Percentiles rank a stretch among this genome's conserved stretches.
phyloP scores from a whole-genome alignment of 257 asterid genomes.

The Solanum chmielewskii region DNA sequence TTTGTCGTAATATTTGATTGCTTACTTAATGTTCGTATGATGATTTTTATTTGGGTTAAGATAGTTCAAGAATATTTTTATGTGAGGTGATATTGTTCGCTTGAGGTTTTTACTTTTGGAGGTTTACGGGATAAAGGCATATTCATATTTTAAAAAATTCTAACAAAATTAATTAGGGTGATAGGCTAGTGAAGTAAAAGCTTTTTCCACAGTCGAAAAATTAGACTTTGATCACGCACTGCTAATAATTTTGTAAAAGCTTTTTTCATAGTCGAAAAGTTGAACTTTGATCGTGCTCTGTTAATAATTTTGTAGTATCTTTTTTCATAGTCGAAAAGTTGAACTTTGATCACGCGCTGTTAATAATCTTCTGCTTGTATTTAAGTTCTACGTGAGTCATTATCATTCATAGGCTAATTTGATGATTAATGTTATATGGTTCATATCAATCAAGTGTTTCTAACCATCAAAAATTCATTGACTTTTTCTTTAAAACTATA shows the following conservation, averaged over 20 bases:
- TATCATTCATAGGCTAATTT: background rate
- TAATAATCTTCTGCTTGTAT: background rate
- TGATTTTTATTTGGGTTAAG: background rate
- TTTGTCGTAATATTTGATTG: too few species aligned
- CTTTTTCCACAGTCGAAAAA: too few species aligned
- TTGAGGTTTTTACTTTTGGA: background rate
- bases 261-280: background rate
- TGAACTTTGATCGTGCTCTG: background rate
- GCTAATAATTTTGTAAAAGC: background rate
- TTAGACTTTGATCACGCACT: background rate
- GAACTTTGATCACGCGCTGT: accelerated
- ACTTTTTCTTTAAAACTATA: background rate
- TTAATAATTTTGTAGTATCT: background rate
- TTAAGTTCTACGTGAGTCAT: background rate
- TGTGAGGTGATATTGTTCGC: background rate
- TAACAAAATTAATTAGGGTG: background rate
- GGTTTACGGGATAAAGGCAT: too few species aligned
- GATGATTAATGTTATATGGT: background rate
- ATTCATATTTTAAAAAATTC: too few species aligned
- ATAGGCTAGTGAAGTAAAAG: background rate
- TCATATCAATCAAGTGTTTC: background rate
- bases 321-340: background rate
- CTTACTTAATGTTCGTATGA: too few species aligned
- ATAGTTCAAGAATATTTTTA: background rate
- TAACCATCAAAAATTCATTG: background rate